A percentile compares a stretch with the other conserved stretches of the same genome.
Evolutionary conservation across 495 filamentous ascomycete genomes (phyloP).

Genomic region (Coniosporium apollinis): DNA sequence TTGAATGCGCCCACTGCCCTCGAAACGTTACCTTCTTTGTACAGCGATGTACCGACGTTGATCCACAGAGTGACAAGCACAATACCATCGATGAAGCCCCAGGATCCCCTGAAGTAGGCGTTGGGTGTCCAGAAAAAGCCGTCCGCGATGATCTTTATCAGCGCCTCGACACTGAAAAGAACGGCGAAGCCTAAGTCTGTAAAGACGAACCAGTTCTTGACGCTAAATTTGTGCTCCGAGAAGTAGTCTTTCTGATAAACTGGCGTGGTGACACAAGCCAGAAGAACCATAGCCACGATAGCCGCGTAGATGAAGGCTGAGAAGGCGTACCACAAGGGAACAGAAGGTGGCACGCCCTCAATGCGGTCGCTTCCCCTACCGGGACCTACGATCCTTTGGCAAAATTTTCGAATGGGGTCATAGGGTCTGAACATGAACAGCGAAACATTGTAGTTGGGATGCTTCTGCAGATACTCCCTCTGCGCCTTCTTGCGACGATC

Average conservation of each 20-base stretch:
- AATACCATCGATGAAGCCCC: conserved; percentile 90
- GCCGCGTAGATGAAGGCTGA: conserved; percentile 86
- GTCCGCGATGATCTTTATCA: conserved; percentile 90
- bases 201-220: conserved; percentile 81
- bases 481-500: conserved; percentile 73
- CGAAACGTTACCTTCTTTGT: conserved; percentile 62
- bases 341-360: conserved; percentile 74
- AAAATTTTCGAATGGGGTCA: conserved; percentile 62
- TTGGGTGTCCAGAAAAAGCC: conserved; percentile 96
- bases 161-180: conserved; percentile 72
- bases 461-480: conserved; percentile 68
- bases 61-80: conserved; percentile 93
- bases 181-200: conserved; percentile 79
- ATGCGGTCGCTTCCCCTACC: conserved; percentile 72
- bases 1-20: conserved; percentile 93
- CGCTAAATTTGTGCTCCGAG: conserved; percentile 30
- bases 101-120: conserved; percentile 89
- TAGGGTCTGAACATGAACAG: conserved; percentile 70
- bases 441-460: conserved; percentile 86
- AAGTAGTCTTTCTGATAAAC: conserved; percentile 83
- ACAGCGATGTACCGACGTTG: conserved; percentile 70
- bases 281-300: conserved; percentile 90
- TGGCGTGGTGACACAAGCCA: conserved; percentile 89
- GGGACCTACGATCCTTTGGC: conserved; percentile 82
- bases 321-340: conserved; percentile 78